Evolutionary conservation across 306 rosid species (phyloP).

Genomic region (Acacia crassicarpa): DNA sequence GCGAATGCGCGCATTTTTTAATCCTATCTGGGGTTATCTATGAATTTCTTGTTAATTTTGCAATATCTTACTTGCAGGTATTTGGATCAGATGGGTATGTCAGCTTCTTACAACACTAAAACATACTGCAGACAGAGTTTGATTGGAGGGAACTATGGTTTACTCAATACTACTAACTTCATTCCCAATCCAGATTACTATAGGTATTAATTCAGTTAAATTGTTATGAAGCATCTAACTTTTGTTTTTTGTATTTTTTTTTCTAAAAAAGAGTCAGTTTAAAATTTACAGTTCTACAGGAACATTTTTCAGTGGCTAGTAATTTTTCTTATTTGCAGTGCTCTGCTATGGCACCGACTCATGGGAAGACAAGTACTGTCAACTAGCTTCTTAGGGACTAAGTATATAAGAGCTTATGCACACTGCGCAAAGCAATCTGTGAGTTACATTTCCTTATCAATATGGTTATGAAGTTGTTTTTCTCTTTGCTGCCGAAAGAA

Average conservation of each 20-base stretch:
- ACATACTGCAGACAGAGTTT: constrained; percentile 92
- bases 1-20: neutral
- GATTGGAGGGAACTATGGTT: constrained; percentile 94
- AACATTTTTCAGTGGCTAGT: neutral
- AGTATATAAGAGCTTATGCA: constrained; percentile 70
- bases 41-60: constrained; percentile 6
- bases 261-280: neutral
- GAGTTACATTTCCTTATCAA: constrained; percentile 35
- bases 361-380: constrained; percentile 80
- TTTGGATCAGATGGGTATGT: constrained; percentile 93
- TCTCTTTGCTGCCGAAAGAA: neutral
- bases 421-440: constrained; percentile 91
- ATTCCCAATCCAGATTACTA: constrained; percentile 81
- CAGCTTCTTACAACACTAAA: constrained; percentile 71
- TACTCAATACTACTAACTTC: constrained; percentile 60
- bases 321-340: constrained; percentile 47
- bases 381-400: constrained; percentile 63
- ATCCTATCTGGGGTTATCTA: neutral
- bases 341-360: constrained; percentile 87
- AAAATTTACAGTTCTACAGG: neutral
- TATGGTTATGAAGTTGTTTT: neutral
- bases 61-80: constrained; percentile 52
- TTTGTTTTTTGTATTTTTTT: too few species aligned
- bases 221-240: neutral
- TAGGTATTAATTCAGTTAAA: constrained; percentile 31